Evolutionary conservation across 2,329 filamentous ascomycete genomes (phyloP).

Genomic region (Immersiporthe knoxdaviesiana): DNA sequence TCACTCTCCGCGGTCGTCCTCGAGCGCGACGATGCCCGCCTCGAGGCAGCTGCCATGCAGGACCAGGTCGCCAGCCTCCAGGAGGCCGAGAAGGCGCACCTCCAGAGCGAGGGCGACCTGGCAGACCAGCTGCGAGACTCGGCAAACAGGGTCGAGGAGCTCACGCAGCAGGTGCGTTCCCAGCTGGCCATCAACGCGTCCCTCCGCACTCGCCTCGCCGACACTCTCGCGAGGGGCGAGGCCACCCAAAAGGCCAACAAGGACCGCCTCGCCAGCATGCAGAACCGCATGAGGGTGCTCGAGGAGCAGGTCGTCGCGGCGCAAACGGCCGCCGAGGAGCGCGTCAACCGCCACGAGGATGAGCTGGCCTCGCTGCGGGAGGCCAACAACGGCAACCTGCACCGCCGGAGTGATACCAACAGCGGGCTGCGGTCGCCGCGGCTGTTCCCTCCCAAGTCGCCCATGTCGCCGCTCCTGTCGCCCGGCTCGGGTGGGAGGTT

Average conservation of each 20-base stretch:
- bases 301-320: slow-evolving; percentile 84
- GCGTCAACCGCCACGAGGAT: slow-evolving; percentile 81
- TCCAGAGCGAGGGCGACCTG: slow-evolving; percentile 65
- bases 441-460: slow-evolving; percentile 60
- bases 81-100: slow-evolving; percentile 56
- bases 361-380: slow-evolving; percentile 78
- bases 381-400: slow-evolving; percentile 75
- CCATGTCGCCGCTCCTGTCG: slow-evolving; percentile 55
- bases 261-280: slow-evolving; percentile 80
- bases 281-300: slow-evolving; percentile 76
- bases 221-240: slow-evolving; percentile 83
- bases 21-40: slow-evolving; percentile 72
- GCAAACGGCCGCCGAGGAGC: slow-evolving; percentile 85
- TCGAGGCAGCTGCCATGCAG: slow-evolving; percentile 65
- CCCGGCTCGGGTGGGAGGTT: slow-evolving; percentile 24
- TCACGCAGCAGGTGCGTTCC: slow-evolving; percentile 76
- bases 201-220: slow-evolving; percentile 74
- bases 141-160: slow-evolving; percentile 75
- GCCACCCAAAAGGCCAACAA: slow-evolving; percentile 79
- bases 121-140: slow-evolving; percentile 73
- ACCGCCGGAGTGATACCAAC: slow-evolving; percentile 64
- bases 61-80: slow-evolving; percentile 63
- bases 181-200: slow-evolving; percentile 79
- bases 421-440: slow-evolving; percentile 49
- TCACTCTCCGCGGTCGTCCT: slow-evolving; percentile 70